These are phyloP conservation scores for Blepharisma japonicum DNA, from an alignment of 73 alveolate genomes.

Conservation along the genomic window DNA sequence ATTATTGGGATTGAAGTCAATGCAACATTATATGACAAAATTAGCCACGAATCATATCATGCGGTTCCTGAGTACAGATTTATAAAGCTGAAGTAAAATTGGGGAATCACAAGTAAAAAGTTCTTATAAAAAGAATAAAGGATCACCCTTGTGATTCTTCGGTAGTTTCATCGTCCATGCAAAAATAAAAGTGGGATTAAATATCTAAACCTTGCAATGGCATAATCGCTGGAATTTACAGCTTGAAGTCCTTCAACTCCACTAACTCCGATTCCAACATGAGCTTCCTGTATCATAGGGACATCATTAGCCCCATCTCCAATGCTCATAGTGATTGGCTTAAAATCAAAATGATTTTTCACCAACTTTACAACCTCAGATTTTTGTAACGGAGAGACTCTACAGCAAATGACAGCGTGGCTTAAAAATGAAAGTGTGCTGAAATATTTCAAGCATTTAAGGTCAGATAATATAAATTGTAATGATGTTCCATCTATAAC, in stretches of 20 bases:
- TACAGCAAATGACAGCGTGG: neutral
- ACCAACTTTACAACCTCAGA: neutral
- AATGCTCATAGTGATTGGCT: neutral
- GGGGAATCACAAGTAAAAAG: neutral
- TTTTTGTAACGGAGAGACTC: conserved; percentile 2
- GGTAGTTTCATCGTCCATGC: conserved; percentile 96
- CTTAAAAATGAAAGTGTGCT: neutral
- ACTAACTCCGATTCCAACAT: conserved; percentile 5
- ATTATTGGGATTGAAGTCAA: conserved; percentile 46
- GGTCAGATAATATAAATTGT: neutral
- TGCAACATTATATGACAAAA: conserved; percentile 44
- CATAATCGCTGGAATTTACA: conserved; percentile 81
- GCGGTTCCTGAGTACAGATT: conserved; percentile 17
- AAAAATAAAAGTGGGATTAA: conserved; percentile 82
- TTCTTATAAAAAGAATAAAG: conserved; percentile 30
- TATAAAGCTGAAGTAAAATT: neutral
- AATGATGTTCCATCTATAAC: conserved; percentile 4
- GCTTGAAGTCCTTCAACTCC: conserved; percentile 44
- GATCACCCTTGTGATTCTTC: conserved; percentile 64
- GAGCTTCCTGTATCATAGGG: conserved; percentile 9
- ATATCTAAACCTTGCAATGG: conserved; percentile 73
- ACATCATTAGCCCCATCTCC: conserved; percentile 16
- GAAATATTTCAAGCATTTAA: neutral
- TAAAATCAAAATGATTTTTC: neutral
- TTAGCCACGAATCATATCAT: conserved; percentile 27